Evolutionary conservation across 176 grass and related monocot species (phyloP).

Genomic region (Rhipidocladum racemiflorum): DNA sequence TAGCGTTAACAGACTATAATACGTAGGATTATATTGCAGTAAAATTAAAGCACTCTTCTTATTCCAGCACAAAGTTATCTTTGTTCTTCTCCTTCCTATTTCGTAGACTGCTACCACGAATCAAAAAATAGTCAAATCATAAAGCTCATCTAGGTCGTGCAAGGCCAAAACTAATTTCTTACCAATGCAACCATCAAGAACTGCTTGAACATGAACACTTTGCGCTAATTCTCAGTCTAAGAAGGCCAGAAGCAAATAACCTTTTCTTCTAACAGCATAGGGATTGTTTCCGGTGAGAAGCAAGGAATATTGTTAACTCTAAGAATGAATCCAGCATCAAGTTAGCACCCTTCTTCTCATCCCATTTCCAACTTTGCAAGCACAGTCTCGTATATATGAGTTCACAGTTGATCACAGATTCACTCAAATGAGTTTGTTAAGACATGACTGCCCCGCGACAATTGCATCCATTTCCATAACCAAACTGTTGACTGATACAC

Average conservation of each 20-base stretch:
- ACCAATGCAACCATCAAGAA: too few species aligned
- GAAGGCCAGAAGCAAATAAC: background rate
- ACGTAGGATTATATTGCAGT: too few species aligned
- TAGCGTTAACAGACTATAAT: too few species aligned
- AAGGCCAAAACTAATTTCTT: too few species aligned
- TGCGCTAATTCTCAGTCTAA: background rate
- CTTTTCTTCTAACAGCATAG: background rate
- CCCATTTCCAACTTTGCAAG: background rate
- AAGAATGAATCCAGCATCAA: background rate
- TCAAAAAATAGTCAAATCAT: background rate
- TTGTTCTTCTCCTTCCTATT: background rate
- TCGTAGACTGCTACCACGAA: background rate
- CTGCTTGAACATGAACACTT: too few species aligned
- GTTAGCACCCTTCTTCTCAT: background rate
- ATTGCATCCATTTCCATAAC: too few species aligned
- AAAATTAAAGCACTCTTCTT: background rate
- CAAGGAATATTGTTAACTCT: background rate
- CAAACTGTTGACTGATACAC: too few species aligned
- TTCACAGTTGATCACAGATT: too few species aligned
- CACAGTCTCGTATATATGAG: too few species aligned
- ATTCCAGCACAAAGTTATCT: background rate
- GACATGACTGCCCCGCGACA: too few species aligned
- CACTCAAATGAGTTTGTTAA: too few species aligned
- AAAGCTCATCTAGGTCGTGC: too few species aligned
- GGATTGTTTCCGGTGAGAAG: background rate